Evolutionary conservation across 768 basidiomycete species (phyloP), one percentile per base, ranked within the genome.

Genomic region (Tulasnella sp.): DNA sequence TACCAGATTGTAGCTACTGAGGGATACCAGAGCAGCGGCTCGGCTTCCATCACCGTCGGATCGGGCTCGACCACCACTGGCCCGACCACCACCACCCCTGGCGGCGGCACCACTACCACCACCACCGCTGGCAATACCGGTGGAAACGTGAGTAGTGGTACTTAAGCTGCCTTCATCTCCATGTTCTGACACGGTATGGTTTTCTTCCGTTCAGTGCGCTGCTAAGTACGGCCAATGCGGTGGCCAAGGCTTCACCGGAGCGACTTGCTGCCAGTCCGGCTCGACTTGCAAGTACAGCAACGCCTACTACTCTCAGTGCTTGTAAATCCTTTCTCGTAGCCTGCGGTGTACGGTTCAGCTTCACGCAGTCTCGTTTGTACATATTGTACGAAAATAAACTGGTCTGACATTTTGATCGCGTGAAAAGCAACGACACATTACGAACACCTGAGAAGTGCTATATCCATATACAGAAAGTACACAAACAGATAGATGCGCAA

Each of bases 1-100:
- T 84, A 84, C 77, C 83, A 84, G 80, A 83, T 85, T 70, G 76
- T 84, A 67, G 83, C 84, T 34, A 82, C 83, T 12, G 84, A 85
- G 72, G 83, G 83, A 3, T 83, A 83, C 77, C 75, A 79, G 75
- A 82, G 81, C 77, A 82, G 80, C 47, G 83, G 83, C 82, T 78
- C 81, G 72, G 83, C 82, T 8, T 78, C 77, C 7, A 63, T 75
- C 40, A 74, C 73, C 14, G 75, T 75, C 34, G 34, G 72, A 36
- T 26, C 37, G 66, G 26, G 40, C 19, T 14, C 12, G 62, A 64
- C n/a, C 41, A 42, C 41, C 1, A 6, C 14, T 19, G 19, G 19
- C 62, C 2, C 41, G 1, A 36, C 5, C 65, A 67, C 65, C 37
- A 67, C 65, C 65, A 67, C 65, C 5, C 37, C 3, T 3, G 36